phyloP scores from a whole-genome alignment of 2,329 filamentous ascomycete genomes.

The Calonectria ilicicola region DNA sequence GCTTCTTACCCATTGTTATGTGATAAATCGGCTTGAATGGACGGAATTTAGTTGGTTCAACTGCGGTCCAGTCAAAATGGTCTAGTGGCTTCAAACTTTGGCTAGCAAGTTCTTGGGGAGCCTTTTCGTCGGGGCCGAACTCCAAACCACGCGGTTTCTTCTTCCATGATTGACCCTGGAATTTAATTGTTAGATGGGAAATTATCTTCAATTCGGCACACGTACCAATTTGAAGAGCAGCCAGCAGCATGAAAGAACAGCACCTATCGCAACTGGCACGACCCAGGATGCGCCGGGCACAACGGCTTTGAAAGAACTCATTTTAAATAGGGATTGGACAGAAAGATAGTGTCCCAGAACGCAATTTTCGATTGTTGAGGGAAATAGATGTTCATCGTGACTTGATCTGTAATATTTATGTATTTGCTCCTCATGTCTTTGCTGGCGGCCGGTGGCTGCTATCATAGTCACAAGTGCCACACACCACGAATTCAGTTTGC shows the following conservation, averaged over 20 bases:
- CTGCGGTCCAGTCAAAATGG: not conserved
- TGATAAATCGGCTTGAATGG: slow-evolving; percentile 5
- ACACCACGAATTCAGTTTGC: not conserved
- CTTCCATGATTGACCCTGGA: not conserved
- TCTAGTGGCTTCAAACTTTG: not conserved
- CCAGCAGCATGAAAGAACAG: not conserved
- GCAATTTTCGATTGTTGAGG: not conserved
- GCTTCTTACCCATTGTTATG: not conserved
- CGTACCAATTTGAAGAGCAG: not conserved
- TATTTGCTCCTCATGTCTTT: not conserved
- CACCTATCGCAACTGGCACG: not conserved
- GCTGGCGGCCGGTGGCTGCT: not conserved
- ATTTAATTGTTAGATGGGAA: not conserved
- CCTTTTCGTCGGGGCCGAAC: not conserved
- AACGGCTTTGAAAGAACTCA: not conserved
- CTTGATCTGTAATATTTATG: not conserved
- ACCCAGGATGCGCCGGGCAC: not conserved
- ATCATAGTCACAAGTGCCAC: not conserved
- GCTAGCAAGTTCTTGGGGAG: not conserved
- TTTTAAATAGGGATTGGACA: not conserved
- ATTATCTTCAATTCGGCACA: not conserved
- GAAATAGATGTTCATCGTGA: not conserved
- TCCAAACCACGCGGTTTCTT: not conserved
- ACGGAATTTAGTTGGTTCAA: not conserved
- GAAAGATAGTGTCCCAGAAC: not conserved